These are phyloP conservation scores for Hymenoscyphus fraxineus DNA, from an alignment of 2,329 filamentous ascomycete genomes.

Conservation along the genomic window DNA sequence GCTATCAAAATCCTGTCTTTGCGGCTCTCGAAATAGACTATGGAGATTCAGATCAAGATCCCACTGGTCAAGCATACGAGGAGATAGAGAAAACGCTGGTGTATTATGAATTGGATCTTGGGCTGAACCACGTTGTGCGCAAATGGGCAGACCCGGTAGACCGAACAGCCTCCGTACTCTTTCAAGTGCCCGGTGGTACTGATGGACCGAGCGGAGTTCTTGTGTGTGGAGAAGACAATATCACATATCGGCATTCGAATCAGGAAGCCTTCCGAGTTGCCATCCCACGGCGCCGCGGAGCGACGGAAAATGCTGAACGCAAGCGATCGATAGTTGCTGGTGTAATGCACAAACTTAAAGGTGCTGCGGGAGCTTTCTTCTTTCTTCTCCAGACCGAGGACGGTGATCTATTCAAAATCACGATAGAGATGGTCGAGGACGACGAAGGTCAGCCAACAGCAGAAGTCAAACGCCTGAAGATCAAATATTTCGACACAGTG, in stretches of 20 bases:
- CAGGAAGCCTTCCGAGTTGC: slow-evolving; percentile 84
- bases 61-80: slow-evolving; percentile 74
- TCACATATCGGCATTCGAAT: slow-evolving; percentile 96
- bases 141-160: slow-evolving; percentile 96
- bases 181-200: slow-evolving; percentile 90
- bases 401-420: slow-evolving; percentile 97
- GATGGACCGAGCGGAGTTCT: slow-evolving; percentile 94
- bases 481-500: slow-evolving; percentile 98
- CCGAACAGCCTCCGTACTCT: slow-evolving; percentile 80
- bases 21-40: slow-evolving; percentile 94
- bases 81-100: slow-evolving; percentile 87
- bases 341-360: slow-evolving; percentile 95
- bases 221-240: slow-evolving; percentile 89
- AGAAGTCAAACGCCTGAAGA: slow-evolving; percentile 77
- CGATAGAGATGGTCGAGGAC: slow-evolving; percentile 84
- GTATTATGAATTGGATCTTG: slow-evolving; percentile 96
- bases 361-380: slow-evolving; percentile 82
- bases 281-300: slow-evolving; percentile 80
- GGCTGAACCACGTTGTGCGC: slow-evolving; percentile 92
- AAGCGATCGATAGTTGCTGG: slow-evolving; percentile 85
- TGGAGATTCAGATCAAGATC: slow-evolving; percentile 84
- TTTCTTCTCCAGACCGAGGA: slow-evolving; percentile 95
- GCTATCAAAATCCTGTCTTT: slow-evolving; percentile 96
- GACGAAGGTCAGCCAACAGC: slow-evolving; percentile 72
- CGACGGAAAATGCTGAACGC: slow-evolving; percentile 86